A percentile compares a stretch with the other conserved stretches of the same genome.
Conservation (phyloP, 2,329 filamentous ascomycete species). For the Fusarium incarnatum region DNA sequence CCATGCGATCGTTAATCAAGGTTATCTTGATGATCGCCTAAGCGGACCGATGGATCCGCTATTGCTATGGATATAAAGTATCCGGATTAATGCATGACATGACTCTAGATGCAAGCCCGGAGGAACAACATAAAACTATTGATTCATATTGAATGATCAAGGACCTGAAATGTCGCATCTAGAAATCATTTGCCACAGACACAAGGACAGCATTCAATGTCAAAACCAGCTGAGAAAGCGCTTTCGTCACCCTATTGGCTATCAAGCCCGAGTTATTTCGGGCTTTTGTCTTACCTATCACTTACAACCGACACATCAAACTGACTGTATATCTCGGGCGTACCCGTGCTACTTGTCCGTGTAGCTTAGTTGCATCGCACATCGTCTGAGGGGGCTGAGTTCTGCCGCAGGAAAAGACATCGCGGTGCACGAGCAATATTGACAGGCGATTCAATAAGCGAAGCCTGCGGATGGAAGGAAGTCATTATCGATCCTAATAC, state of each 20-base stretch:
- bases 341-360: slow-evolving; percentile 27
- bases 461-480: slow-evolving; percentile 37
- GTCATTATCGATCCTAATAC: slow-evolving; percentile 18
- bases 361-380: slow-evolving; percentile 28
- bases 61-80: not conserved
- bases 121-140: not conserved
- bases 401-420: slow-evolving; percentile 40
- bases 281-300: slow-evolving; percentile 25
- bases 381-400: slow-evolving; percentile 34
- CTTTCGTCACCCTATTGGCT: not conserved
- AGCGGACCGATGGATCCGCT: not conserved
- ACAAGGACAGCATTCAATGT: not conserved
- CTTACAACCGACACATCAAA: slow-evolving; percentile 14
- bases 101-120: not conserved
- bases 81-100: not conserved
- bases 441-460: slow-evolving; percentile 39
- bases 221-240: not conserved
- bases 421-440: slow-evolving; percentile 21
- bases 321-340: slow-evolving; percentile 4
- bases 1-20: not conserved
- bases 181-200: not conserved
- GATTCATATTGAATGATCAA: not conserved
- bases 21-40: not conserved
- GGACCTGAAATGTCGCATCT: not conserved
- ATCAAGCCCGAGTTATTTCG: slow-evolving; percentile 27